A percentile compares a stretch with the other conserved stretches of the same genome.
Conservation (phyloP, 345 rosid genomes). For the Eucalyptus lansdowneana region DNA sequence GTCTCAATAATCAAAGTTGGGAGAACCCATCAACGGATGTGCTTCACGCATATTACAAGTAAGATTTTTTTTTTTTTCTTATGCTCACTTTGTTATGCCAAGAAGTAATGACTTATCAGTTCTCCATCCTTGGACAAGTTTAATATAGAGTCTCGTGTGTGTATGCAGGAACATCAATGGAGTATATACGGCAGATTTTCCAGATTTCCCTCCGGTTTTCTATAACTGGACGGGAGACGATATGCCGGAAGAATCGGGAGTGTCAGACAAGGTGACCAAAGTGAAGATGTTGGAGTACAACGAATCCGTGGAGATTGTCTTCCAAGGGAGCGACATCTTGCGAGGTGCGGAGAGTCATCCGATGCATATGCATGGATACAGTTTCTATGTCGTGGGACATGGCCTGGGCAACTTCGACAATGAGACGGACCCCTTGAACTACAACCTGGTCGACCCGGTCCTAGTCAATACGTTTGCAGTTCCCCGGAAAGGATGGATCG, state of each 20-base stretch:
- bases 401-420: slow-evolving; percentile 16
- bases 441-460: slow-evolving; percentile 18
- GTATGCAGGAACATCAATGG: not conserved
- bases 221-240: slow-evolving; percentile 4
- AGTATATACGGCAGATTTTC: not conserved
- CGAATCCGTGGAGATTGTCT: slow-evolving; percentile 8
- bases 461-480: slow-evolving; percentile 2
- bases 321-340: slow-evolving; percentile 9
- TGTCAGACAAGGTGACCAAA: not conserved
- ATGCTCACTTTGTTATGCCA: not conserved
- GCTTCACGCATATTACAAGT: not conserved
- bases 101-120: not conserved
- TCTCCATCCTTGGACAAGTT: not conserved
- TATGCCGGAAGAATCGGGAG: not conserved
- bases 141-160: not conserved
- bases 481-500: slow-evolving; percentile 13
- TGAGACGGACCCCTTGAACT: not conserved
- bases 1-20: not conserved
- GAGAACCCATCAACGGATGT: not conserved
- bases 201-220: not conserved
- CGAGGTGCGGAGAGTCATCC: slow-evolving; percentile 12
- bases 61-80: not conserved
- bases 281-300: slow-evolving; percentile 9
- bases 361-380: slow-evolving; percentile 23
- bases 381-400: slow-evolving; percentile 12